Base-by-base conservation (phyloP, 139 green algal species). In the Closterium sp. region DNA sequence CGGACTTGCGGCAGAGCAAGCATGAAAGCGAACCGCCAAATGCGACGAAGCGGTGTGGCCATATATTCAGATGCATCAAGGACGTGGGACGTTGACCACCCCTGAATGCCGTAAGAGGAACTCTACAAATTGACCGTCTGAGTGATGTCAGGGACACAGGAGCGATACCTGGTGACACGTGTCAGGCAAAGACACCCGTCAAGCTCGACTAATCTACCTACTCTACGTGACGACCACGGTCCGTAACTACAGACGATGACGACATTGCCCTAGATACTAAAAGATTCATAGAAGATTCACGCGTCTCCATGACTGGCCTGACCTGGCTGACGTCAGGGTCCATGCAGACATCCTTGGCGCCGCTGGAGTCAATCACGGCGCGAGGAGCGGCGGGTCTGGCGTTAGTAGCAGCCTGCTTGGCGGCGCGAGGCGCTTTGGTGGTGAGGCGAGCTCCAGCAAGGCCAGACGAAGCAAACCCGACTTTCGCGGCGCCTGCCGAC, bases 351-450 rank as follows among this genome's bases (percentile, higher is more conserved):
- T 95, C 70, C 62, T 28, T 30, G 19, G 92, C 79, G 22, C 94
- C 31, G 34, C 86, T 88, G 73, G 92, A 94, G n/a, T 95, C 92
- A 29, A 93, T 93, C 24, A 95, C 92, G 92, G 92, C 92, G 24
- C 88, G 24, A 28, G 90, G 90, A 73, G 90, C 90, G 88, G 90
- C 90, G 62, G 90, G 34, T 28, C 24, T 28, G 19, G 90, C 87
- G 31, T 30, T 29, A 30, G n/a, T 24, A 4, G 11, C 28, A 31
- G n/a, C 30, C 30, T 90, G 62, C 30, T 86, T 90, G 62, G 62
- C 62, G 17, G 62, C 62, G 17, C 62, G 62, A 79, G 62, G 62
- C 62, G 62, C 62, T 24, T 79, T 79, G 17, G 62, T 79, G 62
- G 62, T 79, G 17, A 79, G 62, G 62, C 62, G 62, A 79, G 62